phyloP scores from a whole-genome alignment of 768 basidiomycete genomes.

The Pleurotus giganteus region DNA sequence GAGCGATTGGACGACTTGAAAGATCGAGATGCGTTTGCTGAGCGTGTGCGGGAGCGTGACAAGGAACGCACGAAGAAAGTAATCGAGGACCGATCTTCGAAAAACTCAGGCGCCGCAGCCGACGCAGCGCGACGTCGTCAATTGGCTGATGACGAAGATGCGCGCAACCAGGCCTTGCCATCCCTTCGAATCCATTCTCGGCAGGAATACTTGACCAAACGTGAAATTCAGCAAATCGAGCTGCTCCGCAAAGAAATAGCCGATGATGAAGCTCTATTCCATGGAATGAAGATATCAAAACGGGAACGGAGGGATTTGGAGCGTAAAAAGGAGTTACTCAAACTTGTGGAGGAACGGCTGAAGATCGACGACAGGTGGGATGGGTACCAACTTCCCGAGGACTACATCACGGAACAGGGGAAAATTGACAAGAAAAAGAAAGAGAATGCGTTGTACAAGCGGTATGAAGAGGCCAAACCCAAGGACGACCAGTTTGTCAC shows the following conservation, averaged over 20 bases:
- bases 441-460: constrained; percentile 85
- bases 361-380: constrained; percentile 95
- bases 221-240: constrained; percentile 95
- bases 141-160: constrained; percentile 75
- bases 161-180: constrained; percentile 54
- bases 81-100: constrained; percentile 89
- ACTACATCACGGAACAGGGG: constrained; percentile 97
- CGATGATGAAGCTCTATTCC: constrained; percentile 89
- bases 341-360: constrained; percentile 89
- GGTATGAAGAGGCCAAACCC: constrained; percentile 91
- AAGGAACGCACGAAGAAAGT: constrained; percentile 84
- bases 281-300: constrained; percentile 88
- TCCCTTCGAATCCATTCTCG: constrained; percentile 85
- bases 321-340: constrained; percentile 87
- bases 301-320: constrained; percentile 80
- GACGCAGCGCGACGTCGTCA: constrained; percentile 81
- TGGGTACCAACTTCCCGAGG: constrained; percentile 95
- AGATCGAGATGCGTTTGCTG: constrained; percentile 92
- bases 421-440: constrained; percentile 98
- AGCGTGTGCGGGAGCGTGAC: constrained; percentile 82
- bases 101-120: constrained; percentile 65
- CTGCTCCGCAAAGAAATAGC: constrained; percentile 89
- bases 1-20: constrained; percentile 76
- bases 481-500: constrained; percentile 95
- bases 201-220: constrained; percentile 94